Evolutionary conservation across 2,329 filamentous ascomycete genomes (phyloP), one percentile per base, ranked within the genome.

Genomic region (Alternaria brassicae): DNA sequence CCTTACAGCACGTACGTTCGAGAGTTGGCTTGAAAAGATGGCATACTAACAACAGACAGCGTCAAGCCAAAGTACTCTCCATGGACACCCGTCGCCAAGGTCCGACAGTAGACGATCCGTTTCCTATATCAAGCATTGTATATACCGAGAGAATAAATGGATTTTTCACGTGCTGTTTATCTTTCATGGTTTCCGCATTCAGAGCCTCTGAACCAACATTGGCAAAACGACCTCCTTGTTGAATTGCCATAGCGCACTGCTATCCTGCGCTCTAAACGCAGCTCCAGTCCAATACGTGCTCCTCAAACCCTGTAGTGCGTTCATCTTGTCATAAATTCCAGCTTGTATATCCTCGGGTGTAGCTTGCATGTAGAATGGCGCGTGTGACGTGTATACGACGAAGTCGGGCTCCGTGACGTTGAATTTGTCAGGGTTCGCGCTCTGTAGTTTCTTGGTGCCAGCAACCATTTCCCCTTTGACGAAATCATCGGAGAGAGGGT

Each of bases 1-100:
- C 88, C 95, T 32, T 99, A 97, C 82, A 97, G 84, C 83, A 99
- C 95, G 93, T 98, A 81, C 79, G 93, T 89, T 53, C 12, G 7
- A n/a, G 27, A 17, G 5, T 2, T 19, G 23, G 25, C 8, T 15
- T 41, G 10, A 7, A 3, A 13, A 2, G 0, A 17, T 36, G 17
- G 12, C 30, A 19, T 56, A 34, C 66, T 70, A 65, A 72, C 19
- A 10, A 25, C 4, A 0, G 10, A 53, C 67, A 84, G 82, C 47
- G 77, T 76, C 59, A 84, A 83, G 77, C 79, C 75, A 72, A 84
- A 84, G 79, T 82, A 81, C 70, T 65, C 72, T 30, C 70, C 81
- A 15, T 84, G 82, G 82, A 73, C 73, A 60, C 82, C 82, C n/a
- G 78, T 80, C 23, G 81, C 77, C 49, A 81, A 81, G 65, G 67